Base-by-base conservation (phyloP, 257 asterid genomes). In the Sherardia arvensis region DNA sequence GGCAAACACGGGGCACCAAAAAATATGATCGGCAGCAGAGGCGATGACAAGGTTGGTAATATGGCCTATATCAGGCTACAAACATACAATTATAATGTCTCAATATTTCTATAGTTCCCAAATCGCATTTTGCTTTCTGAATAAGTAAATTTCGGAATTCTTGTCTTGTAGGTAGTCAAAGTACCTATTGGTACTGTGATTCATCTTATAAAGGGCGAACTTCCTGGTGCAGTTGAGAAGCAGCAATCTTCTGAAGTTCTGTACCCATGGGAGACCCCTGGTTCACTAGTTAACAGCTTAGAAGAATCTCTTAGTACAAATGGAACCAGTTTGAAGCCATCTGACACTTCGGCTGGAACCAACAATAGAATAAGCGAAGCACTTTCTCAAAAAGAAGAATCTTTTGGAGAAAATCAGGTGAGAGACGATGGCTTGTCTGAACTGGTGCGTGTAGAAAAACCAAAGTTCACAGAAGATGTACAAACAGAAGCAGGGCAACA, bases 231-330 rank as follows among this genome's bases (percentile, higher is more conserved):
- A n/a, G 81, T 90, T 12, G 95, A 93, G 77, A 77, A 80, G 64
- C 77, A 80, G 64, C 77, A 69, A 59, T 25, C 85, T 71, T 77
- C 91, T 64, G 84, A 78, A 60, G 66, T 74, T 10, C 69, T 85
- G 80, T 89, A 87, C 70, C 99, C 99, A 49, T 90, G 96, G 99
- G 96, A 87, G 53, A 78, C 84, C 61, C 95, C 97, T 25, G 94
- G 91, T 69, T 73, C 83, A 1, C 85, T 85, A 49, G 80, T 67
- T 45, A n/a, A 30, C 20, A 72, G 65, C 62, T 67, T 74, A 15
- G 74, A 76, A 22, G 85, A 77, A 67, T 69, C 77, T 45, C 70
- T 77, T 53, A 72, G 43, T 62, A 69, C 30, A 54, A 71, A 56
- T 17, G 29, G 49, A 48, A 36, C 56, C 49, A 69, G 74, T 20